These are phyloP conservation scores for Lipomyces orientalis DNA, from an alignment of 805 yeast species.

Conservation along the genomic window DNA sequence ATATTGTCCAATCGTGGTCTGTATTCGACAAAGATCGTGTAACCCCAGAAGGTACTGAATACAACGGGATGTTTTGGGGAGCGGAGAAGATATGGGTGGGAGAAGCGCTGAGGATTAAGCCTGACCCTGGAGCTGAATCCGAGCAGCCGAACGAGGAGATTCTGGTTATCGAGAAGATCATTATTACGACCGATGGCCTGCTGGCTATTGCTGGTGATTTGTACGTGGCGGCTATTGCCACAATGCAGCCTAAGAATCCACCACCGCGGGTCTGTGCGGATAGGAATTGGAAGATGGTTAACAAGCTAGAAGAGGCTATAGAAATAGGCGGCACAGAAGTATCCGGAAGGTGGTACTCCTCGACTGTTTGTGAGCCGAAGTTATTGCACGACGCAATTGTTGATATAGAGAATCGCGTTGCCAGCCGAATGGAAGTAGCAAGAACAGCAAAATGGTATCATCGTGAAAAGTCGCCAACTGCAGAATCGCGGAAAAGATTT, in stretches of 20 bases:
- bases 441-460: background rate
- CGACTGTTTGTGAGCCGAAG: background rate
- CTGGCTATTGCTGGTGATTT: constrained; percentile 5
- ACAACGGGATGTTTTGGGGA: constrained; percentile 29
- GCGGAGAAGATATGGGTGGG: constrained; percentile 36
- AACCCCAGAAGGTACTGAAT: constrained; percentile 14
- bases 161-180: constrained; percentile 23
- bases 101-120: constrained; percentile 25
- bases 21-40: constrained; percentile 15
- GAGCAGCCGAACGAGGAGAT: constrained; percentile 13
- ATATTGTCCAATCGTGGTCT: constrained; percentile 20
- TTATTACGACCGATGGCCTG: background rate
- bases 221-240: background rate
- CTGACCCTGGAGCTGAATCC: constrained; percentile 12
- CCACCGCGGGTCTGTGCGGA: constrained; percentile 14
- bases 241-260: constrained; percentile 1
- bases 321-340: background rate
- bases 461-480: background rate
- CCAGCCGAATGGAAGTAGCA: background rate
- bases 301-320: constrained; percentile 1
- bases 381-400: background rate
- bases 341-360: constrained; percentile 11
- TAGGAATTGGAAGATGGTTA: constrained; percentile 4
- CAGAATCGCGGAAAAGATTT: background rate
- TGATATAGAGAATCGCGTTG: background rate